phyloP scores from a whole-genome alignment of 176 grass and related monocot genomes.

The Alloteropsis semialata region DNA sequence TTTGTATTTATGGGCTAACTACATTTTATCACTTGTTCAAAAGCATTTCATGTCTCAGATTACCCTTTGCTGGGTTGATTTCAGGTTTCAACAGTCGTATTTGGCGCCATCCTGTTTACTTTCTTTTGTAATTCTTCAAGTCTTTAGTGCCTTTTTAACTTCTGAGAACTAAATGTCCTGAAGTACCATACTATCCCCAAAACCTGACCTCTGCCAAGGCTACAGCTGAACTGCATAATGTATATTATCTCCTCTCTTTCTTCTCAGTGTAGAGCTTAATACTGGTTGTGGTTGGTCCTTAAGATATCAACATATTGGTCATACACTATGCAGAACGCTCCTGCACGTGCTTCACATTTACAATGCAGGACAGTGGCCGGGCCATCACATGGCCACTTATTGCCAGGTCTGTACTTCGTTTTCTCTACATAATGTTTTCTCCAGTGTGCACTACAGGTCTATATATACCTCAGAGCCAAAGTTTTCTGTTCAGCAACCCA shows the following conservation, averaged over 20 bases:
- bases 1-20: background rate
- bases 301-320: background rate
- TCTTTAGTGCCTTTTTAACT: background rate
- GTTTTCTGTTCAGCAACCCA: background rate
- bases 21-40: background rate
- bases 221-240: background rate
- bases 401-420: background rate
- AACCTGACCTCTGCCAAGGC: background rate
- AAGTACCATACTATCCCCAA: background rate
- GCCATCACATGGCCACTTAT: background rate
- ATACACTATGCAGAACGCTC: background rate
- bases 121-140: background rate
- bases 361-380: background rate
- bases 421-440: background rate
- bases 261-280: background rate
- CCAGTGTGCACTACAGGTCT: background rate
- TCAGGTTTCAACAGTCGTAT: background rate
- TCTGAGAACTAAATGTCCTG: background rate
- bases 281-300: background rate
- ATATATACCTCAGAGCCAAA: background rate
- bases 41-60: background rate
- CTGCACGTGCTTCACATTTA: slow-evolving; percentile 1
- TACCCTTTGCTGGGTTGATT: background rate
- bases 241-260: background rate
- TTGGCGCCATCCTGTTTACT: background rate